phyloP scores from a whole-genome alignment of 179 eudicot genomes.

The Nepenthes alata region DNA sequence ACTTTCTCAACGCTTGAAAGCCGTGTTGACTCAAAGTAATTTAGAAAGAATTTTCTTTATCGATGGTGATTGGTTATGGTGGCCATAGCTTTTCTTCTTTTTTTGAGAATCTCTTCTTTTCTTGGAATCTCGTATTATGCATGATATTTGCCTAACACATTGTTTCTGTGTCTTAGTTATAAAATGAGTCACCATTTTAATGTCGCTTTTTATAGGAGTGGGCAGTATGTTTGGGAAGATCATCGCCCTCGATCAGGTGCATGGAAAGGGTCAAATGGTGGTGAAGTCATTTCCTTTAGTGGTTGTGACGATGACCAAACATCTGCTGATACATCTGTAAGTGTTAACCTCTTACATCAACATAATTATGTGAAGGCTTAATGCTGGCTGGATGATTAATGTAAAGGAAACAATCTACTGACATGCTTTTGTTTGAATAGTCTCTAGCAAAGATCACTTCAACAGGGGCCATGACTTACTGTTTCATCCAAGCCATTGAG shows the following conservation, averaged over 20 bases:
- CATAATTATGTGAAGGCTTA: neutral
- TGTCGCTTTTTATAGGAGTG: constrained; percentile 35
- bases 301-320: constrained; percentile 97
- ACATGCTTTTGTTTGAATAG: constrained; percentile 26
- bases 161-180: neutral
- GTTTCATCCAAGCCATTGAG: constrained; percentile 90
- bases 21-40: no score
- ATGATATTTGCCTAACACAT: neutral
- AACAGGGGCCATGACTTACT: constrained; percentile 95
- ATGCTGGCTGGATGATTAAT: constrained; percentile 5
- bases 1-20: no score
- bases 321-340: constrained; percentile 92
- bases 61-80: no score
- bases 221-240: constrained; percentile 88
- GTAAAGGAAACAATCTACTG: neutral
- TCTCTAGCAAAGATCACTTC: constrained; percentile 77
- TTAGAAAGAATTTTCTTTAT: no score
- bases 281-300: constrained; percentile 89
- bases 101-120: neutral
- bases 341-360: constrained; percentile 6
- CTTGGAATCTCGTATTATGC: neutral
- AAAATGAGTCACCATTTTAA: neutral
- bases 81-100: no score
- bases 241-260: constrained; percentile 88
- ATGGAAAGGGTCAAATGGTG: constrained; percentile 92